These are phyloP conservation scores for Bonia amplexicaulis DNA, from an alignment of 176 grass and related monocot species.

Conservation along the genomic window DNA sequence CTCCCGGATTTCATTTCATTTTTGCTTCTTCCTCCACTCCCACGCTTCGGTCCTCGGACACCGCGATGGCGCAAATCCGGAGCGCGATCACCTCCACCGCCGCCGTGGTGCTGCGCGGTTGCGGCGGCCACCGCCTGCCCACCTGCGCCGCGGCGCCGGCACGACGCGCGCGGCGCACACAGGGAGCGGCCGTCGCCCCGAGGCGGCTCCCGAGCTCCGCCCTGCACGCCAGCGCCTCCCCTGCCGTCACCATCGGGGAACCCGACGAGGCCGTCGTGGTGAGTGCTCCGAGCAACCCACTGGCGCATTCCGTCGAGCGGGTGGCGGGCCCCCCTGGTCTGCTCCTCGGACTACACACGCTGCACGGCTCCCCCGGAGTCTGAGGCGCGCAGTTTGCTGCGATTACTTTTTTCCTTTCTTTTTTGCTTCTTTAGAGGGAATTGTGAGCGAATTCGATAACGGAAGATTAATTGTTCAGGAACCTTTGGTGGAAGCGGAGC, in stretches of 20 bases:
- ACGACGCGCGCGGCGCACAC: no score
- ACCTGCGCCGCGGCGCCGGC: background rate
- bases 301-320: background rate
- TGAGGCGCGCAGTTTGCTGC: background rate
- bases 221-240: background rate
- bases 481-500: background rate
- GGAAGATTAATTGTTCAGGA: slow-evolving; percentile 16
- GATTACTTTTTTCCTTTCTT: background rate
- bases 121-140: background rate
- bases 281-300: background rate
- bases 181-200: background rate
- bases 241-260: background rate
- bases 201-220: background rate
- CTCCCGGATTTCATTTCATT: background rate
- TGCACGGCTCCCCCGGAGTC: background rate
- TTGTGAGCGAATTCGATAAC: background rate
- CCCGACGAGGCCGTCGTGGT: background rate
- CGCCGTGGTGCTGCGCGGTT: background rate
- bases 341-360: no score
- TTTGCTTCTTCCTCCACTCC: background rate
- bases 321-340: no score
- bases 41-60: background rate
- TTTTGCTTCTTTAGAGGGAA: background rate
- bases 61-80: slow-evolving; percentile 11
- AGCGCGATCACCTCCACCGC: background rate